Percentiles rank a stretch among this genome's conserved stretches.
Conservation (phyloP, 2,329 filamentous ascomycete genomes). For the Paecilomyces variotii region DNA sequence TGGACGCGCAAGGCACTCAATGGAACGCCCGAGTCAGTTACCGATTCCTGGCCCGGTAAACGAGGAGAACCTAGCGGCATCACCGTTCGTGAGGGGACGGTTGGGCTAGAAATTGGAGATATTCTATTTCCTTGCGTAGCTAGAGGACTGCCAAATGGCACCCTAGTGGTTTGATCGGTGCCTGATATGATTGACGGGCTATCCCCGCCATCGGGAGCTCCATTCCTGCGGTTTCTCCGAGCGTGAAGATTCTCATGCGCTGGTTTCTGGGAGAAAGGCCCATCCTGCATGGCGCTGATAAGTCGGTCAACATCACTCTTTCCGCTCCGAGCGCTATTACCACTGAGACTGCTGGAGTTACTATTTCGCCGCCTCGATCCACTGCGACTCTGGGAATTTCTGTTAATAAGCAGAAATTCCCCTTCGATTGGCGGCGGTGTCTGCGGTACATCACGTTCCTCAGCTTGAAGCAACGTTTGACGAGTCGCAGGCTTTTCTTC, state of each 20-base stretch:
- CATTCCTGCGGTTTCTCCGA: neutral
- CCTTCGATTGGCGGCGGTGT: conserved; percentile 20
- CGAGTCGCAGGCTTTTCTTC: conserved; percentile 2
- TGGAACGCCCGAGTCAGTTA: conserved; percentile 27
- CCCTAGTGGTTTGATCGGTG: neutral
- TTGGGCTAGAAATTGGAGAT: neutral
- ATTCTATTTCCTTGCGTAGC: neutral
- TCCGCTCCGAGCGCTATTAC: conserved; percentile 24
- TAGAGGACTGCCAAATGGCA: neutral
- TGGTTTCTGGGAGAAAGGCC: conserved; percentile 12
- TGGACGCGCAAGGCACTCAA: conserved; percentile 23
- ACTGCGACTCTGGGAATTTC: conserved; percentile 9
- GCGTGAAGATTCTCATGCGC: conserved; percentile 8
- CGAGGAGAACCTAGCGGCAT: conserved; percentile 13
- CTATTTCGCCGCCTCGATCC: conserved; percentile 10
- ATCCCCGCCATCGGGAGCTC: neutral
- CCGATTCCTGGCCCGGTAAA: conserved; percentile 17
- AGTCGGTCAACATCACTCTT: conserved; percentile 34
- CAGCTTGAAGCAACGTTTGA: conserved; percentile 6
- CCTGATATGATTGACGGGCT: neutral
- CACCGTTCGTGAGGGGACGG: conserved; percentile 8
- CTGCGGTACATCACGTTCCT: conserved; percentile 19
- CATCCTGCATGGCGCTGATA: conserved; percentile 36
- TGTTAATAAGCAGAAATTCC: conserved; percentile 32
- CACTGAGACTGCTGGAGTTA: conserved; percentile 22